Percentiles rank a stretch among this genome's conserved stretches.
phyloP scores from a whole-genome alignment of 2,329 filamentous ascomycete genomes.

The Botrytis byssoidea region DNA sequence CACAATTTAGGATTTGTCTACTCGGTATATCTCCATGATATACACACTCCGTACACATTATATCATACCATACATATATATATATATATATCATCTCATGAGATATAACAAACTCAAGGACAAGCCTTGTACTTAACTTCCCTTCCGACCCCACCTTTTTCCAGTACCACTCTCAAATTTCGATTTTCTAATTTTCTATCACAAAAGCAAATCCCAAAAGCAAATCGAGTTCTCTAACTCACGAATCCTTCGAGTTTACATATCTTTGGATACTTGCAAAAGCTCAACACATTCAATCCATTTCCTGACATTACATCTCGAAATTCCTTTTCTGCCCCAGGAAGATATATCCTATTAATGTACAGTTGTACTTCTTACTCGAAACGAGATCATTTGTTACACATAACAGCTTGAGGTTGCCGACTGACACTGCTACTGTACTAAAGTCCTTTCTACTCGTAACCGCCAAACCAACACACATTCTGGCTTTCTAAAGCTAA shows the following conservation, averaged over 20 bases:
- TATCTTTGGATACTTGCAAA: background rate
- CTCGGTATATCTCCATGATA: background rate
- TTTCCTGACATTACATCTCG: background rate
- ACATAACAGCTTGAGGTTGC: background rate
- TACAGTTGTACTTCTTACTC: background rate
- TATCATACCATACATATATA: background rate
- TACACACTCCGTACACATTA: background rate
- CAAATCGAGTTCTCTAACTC: background rate
- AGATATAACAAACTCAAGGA: background rate
- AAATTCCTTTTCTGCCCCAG: too few relatives aligned
- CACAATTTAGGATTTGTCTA: background rate
- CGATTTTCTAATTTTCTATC: conserved; percentile 10
- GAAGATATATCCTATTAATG: background rate
- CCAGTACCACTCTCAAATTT: background rate
- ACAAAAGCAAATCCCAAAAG: background rate
- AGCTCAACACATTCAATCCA: background rate
- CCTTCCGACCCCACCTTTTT: conserved; percentile 8
- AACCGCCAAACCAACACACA: conserved; percentile 13
- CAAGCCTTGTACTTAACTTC: conserved; percentile 8
- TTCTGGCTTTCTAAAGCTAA: background rate
- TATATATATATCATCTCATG: background rate
- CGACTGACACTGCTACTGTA: background rate
- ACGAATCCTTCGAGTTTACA: background rate
- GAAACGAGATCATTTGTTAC: conserved; percentile 3
- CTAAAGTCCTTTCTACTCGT: background rate